Percentiles rank a stretch among this genome's conserved stretches.
phyloP scores from a whole-genome alignment of 1,284 basidiomycete species.

The Sporisorium graminicola region DNA sequence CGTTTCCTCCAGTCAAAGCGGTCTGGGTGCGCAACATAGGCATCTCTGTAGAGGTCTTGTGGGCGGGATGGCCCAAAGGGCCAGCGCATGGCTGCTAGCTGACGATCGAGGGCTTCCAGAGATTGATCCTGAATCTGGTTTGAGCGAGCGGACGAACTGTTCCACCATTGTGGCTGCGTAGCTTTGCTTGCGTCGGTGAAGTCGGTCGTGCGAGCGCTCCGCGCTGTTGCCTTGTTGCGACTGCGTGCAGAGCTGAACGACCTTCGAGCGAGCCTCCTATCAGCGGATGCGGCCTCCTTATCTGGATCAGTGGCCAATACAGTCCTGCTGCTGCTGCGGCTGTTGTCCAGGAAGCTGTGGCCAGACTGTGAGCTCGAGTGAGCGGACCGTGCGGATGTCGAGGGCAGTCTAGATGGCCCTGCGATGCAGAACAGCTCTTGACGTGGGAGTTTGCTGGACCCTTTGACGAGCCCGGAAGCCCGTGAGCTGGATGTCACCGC shows the following conservation, averaged over 20 bases:
- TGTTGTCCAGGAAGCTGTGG: conserved; percentile 6
- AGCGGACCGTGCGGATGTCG: conserved; percentile 6
- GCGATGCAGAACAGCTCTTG: conserved; percentile 28
- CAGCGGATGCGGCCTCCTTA: conserved; percentile 2
- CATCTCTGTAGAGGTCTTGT: conserved; percentile 43
- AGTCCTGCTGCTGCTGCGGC: conserved; percentile 16
- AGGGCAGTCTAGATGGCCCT: conserved; percentile 33
- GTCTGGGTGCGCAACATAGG: conserved; percentile 43
- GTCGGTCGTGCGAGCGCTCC: neutral
- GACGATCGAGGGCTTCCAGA: conserved; percentile 24
- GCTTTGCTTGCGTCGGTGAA: neutral
- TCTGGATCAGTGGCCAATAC: neutral
- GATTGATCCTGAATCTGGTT: neutral
- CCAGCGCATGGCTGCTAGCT: conserved; percentile 26
- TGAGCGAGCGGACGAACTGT: neutral
- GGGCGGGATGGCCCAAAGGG: conserved; percentile 36
- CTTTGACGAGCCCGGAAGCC: conserved; percentile 16
- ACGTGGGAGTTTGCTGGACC: neutral
- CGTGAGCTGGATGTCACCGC: conserved; percentile 35
- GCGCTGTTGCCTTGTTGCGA: conserved; percentile 7
- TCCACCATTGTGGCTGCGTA: conserved; percentile 32
- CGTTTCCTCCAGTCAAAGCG: conserved; percentile 50
- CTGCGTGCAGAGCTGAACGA: conserved; percentile 16
- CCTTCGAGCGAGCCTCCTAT: neutral
- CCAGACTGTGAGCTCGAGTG: conserved; percentile 33